Evolutionary conservation across 2,329 filamentous ascomycete species (phyloP).

Genomic region (Pyricularia sp.): DNA sequence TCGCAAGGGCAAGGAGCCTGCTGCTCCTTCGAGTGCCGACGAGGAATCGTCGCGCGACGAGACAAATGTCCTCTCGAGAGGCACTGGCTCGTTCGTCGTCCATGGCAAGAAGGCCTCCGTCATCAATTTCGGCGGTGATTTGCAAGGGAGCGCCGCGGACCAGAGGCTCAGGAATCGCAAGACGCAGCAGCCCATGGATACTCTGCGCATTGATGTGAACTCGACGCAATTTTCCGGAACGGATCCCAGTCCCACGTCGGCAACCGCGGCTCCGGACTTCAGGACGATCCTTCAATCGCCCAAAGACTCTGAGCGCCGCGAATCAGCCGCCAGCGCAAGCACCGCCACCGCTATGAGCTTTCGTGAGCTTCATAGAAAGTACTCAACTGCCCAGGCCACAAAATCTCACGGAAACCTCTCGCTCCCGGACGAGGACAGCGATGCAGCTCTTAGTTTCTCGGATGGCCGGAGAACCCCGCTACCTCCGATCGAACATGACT

Average conservation of each 20-base stretch:
- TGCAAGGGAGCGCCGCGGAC: slow-evolving; percentile 59
- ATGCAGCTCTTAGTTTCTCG: slow-evolving; percentile 45
- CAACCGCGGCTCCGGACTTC: slow-evolving; percentile 30
- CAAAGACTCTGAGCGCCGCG: slow-evolving; percentile 36
- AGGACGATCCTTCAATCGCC: slow-evolving; percentile 32
- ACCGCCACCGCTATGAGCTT: slow-evolving; percentile 56
- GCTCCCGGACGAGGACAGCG: slow-evolving; percentile 40
- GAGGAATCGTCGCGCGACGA: slow-evolving; percentile 24
- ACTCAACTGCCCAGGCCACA: slow-evolving; percentile 37
- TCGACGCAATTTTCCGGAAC: slow-evolving; percentile 6
- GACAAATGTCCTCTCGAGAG: slow-evolving; percentile 57
- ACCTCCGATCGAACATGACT: slow-evolving; percentile 33
- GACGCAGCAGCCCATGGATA: slow-evolving; percentile 28
- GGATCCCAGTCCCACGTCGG: slow-evolving; percentile 2
- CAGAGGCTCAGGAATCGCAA: slow-evolving; percentile 57
- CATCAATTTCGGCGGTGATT: slow-evolving; percentile 88
- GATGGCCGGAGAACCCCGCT: slow-evolving; percentile 44
- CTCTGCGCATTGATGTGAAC: slow-evolving; percentile 22
- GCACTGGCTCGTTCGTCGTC: slow-evolving; percentile 81
- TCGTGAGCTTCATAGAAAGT: slow-evolving; percentile 47
- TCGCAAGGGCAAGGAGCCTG: slow-evolving; percentile 57
- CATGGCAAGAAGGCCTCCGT: slow-evolving; percentile 97
- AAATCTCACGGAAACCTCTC: slow-evolving; percentile 13
- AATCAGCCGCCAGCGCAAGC: slow-evolving; percentile 50
- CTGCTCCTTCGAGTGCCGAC: background rate